These are phyloP conservation scores for Cephalotrichum gorgonifer DNA, from an alignment of 2,329 filamentous ascomycete genomes.

Conservation along the genomic window DNA sequence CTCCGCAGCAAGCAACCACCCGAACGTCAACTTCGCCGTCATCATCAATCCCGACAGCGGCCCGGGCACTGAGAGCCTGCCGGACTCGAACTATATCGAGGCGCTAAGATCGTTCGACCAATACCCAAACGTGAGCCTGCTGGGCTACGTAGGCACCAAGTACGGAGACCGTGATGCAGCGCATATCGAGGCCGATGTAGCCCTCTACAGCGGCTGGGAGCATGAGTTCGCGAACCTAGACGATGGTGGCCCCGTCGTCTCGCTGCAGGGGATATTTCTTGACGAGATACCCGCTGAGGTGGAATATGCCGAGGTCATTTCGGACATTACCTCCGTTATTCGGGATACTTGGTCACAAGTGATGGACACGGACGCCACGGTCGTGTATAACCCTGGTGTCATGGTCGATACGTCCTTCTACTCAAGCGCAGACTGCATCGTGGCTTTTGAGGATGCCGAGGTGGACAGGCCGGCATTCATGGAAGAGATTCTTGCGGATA, in stretches of 20 bases:
- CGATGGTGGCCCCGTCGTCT: conserved; percentile 13
- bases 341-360: conserved; percentile 8
- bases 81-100: conserved; percentile 17
- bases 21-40: conserved; percentile 15
- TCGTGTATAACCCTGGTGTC: conserved; percentile 34
- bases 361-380: conserved; percentile 6
- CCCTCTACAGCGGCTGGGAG: conserved; percentile 32
- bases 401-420: conserved; percentile 28
- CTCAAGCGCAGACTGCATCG: conserved; percentile 28
- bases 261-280: conserved; percentile 35
- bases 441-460: conserved; percentile 27
- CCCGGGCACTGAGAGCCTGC: conserved; percentile 14
- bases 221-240: conserved; percentile 11
- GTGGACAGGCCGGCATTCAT: conserved; percentile 6
- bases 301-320: conserved; percentile 12
- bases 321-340: conserved; percentile 14
- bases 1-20: conserved; percentile 11
- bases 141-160: conserved; percentile 20
- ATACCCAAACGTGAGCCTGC: conserved; percentile 14
- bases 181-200: conserved; percentile 24
- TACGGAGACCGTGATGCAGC: conserved; percentile 14
- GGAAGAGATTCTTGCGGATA: neutral
- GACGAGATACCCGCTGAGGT: conserved; percentile 29
- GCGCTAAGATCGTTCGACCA: conserved; percentile 13
- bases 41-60: conserved; percentile 20